Percentiles rank a stretch among this genome's conserved stretches.
Conservation (phyloP, 139 green algal genomes). For the Picochlorum sp. region DNA sequence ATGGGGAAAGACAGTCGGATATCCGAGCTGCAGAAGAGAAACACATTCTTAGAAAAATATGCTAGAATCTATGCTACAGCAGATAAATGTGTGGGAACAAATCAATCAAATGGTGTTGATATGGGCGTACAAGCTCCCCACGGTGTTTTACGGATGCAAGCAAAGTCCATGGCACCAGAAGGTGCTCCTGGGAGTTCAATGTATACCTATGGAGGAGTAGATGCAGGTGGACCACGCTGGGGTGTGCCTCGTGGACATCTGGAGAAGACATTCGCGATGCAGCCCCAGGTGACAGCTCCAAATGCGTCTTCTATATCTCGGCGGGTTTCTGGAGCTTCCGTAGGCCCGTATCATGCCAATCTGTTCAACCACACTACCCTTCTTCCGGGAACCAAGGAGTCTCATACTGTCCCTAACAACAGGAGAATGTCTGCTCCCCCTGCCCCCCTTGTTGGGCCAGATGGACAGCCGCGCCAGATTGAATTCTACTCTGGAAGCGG, state of each 20-base stretch:
- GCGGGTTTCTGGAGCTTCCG: no score
- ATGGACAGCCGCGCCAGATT: background rate
- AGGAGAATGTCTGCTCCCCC: background rate
- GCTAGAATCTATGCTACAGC: background rate
- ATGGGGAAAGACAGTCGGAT: background rate
- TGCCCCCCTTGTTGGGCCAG: background rate
- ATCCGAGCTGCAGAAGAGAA: background rate
- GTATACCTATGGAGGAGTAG: background rate
- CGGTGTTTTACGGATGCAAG: conserved; percentile 1
- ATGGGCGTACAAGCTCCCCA: background rate
- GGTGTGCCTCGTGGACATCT: background rate
- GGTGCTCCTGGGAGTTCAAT: background rate
- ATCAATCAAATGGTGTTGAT: background rate
- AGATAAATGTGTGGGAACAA: conserved; percentile 2
- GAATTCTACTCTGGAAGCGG: background rate
- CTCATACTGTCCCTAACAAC: background rate
- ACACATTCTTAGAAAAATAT: conserved; percentile 1
- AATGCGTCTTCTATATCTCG: background rate
- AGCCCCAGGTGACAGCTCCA: background rate
- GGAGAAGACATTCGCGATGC: background rate
- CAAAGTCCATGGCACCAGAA: background rate
- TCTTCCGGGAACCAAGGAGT: background rate
- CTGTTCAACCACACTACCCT: no score
- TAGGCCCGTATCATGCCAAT: no score
- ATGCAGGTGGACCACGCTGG: background rate